A percentile compares a stretch with the other conserved stretches of the same genome.
These are phyloP conservation scores for Tuctoria greenei DNA, from an alignment of 176 grass and related monocot genomes.

Conservation along the genomic window DNA sequence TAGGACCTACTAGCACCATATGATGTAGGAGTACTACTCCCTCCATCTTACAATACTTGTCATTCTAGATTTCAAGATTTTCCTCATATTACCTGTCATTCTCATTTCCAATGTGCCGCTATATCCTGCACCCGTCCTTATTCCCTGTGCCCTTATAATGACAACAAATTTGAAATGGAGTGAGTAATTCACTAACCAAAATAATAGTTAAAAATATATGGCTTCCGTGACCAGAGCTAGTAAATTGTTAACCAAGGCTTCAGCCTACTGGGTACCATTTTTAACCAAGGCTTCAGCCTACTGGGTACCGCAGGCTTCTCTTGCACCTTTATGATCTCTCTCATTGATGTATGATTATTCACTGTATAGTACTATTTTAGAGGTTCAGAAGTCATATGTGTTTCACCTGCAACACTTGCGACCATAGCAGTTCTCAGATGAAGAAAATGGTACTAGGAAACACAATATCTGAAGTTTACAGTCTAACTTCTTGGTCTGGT, in stretches of 20 bases:
- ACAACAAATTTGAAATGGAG: too few species aligned
- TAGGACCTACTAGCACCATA: background rate
- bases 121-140: too few species aligned
- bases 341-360: constrained; percentile 11
- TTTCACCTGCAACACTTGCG: constrained; percentile 26
- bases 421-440: constrained; percentile 10
- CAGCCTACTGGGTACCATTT: constrained; percentile 26
- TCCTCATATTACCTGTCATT: too few species aligned
- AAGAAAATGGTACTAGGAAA: constrained; percentile 11
- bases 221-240: background rate
- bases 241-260: constrained; percentile 7
- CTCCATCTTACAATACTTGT: too few species aligned
- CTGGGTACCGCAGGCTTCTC: constrained; percentile 17
- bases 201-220: background rate
- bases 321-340: constrained; percentile 1
- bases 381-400: constrained; percentile 1
- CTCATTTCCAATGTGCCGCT: too few species aligned
- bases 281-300: constrained; percentile 17
- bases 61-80: too few species aligned
- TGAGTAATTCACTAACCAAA: background rate
- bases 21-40: too few species aligned
- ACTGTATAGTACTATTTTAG: constrained; percentile 20
- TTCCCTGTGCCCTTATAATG: too few species aligned
- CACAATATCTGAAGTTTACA: constrained; percentile 24
- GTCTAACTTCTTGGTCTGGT: constrained; percentile 44